Evolutionary conservation across 106 monocot genomes (phyloP).

Genomic region (Dendrobium huoshanense): DNA sequence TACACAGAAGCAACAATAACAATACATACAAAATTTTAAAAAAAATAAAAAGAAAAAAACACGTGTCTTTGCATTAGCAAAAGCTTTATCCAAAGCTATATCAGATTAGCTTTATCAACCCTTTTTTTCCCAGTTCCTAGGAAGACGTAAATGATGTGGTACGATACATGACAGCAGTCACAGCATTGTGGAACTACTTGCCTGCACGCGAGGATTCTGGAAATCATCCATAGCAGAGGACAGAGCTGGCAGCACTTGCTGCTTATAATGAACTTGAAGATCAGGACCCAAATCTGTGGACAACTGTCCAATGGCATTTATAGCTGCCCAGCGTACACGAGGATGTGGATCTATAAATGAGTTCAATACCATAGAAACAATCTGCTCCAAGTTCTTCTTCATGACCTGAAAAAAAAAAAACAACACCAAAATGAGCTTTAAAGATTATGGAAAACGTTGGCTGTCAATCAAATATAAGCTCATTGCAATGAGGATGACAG

Average conservation of each 20-base stretch:
- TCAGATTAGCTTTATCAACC: not conserved
- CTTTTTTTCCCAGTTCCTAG: not conserved
- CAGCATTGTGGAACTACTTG: slow-evolving; percentile 16
- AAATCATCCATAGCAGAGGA: slow-evolving; percentile 96
- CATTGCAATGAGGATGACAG: not conserved
- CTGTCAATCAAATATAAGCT: not conserved
- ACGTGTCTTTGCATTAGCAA: not conserved
- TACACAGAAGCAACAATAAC: not conserved
- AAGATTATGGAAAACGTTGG: not conserved
- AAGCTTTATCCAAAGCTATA: not conserved
- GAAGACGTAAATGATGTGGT: not conserved
- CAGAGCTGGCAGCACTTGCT: slow-evolving; percentile 73
- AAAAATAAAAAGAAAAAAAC: not conserved
- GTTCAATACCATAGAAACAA: slow-evolving; percentile 77
- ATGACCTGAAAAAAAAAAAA: slow-evolving; percentile 51
- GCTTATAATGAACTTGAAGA: slow-evolving; percentile 81
- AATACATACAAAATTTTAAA: not conserved
- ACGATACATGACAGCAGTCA: not conserved
- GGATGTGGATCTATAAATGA: slow-evolving; percentile 88
- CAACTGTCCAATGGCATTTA: slow-evolving; percentile 94
- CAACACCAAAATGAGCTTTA: not conserved
- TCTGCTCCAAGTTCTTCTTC: slow-evolving; percentile 88
- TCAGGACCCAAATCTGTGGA: slow-evolving; percentile 94
- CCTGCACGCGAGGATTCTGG: slow-evolving; percentile 95
- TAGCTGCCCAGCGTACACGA: slow-evolving; percentile 92